Base-by-base conservation (phyloP, 1,139 yeast genomes). In the Candida tetrigidarum region DNA sequence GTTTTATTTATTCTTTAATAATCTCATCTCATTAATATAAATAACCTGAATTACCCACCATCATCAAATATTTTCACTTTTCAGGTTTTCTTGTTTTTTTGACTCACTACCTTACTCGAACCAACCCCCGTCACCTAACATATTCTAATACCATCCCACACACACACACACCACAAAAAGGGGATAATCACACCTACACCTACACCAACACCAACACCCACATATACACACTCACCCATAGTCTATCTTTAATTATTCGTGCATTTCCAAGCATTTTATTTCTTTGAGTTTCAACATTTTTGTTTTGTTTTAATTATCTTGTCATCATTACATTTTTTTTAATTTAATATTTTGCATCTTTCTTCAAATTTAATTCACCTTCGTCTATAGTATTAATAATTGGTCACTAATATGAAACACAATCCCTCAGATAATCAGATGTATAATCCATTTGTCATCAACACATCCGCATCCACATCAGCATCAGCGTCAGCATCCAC, bases 371-470 rank as follows among this genome's bases (percentile, higher is more conserved):
- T 32, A 23, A 9, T 19, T 30, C 34, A 34, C 16, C 23, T 26
- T 18, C n/a, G 34, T 34, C 15, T 15, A 16, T 32, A 15, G 29
- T 30, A 29, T 19, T 41, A 16, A 34, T 35, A 30, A 14, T 22
- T 22, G 9, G 6, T 22, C 9, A 22, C 33, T 10, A 41, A 20
- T 32, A 54, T 55, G 57, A 51, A 45, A 34, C 43, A 47, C 20
- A 50, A 44, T 36, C 37, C 53, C 30, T 64, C 70, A 2, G 58
- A 60, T 44, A 63, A 64, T 48, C 49, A 53, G 48, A 56, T 64
- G 11, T 66, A 66, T 47, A 61, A 53, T 47, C 53, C 57, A 29
- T 46, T 43, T 26, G 29, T 36, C 14, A 60, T 12, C n/a, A 8
- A n/a, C 16, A n/a, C n/a, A n/a, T n/a, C n/a, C n/a, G n/a, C n/a